Evolutionary conservation across 139 green algal genomes (phyloP).

Genomic region (Zygnema circumcarinatum): DNA sequence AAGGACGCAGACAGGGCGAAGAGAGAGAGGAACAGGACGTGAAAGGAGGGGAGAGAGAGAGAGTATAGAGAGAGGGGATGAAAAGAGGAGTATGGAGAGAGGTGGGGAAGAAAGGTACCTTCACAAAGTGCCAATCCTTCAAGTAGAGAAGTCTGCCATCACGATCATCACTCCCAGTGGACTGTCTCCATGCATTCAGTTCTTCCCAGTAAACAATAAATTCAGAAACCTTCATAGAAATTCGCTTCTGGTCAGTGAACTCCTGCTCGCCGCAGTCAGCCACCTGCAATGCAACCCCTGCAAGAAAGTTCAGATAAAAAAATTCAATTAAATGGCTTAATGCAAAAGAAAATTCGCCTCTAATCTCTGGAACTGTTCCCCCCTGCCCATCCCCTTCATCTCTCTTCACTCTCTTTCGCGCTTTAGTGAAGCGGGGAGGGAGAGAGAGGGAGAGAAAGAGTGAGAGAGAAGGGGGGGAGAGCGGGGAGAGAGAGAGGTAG

Average conservation of each 20-base stretch:
- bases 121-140: slow-evolving; percentile 90
- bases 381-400: no score
- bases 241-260: slow-evolving; percentile 44
- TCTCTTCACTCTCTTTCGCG: neutral
- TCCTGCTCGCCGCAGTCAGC: slow-evolving; percentile 41
- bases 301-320: slow-evolving; percentile 16
- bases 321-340: neutral
- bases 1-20: neutral
- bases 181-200: neutral
- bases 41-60: neutral
- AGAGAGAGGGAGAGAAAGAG: slow-evolving; percentile 4
- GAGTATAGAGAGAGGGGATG: neutral
- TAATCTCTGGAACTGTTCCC: no score
- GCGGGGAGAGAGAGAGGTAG: neutral
- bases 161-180: neutral
- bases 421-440: neutral
- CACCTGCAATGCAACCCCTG: slow-evolving; percentile 36
- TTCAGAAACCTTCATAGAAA: slow-evolving; percentile 42
- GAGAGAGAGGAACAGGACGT: neutral
- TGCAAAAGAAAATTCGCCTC: no score
- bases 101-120: neutral
- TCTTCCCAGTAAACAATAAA: slow-evolving; percentile 55
- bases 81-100: neutral
- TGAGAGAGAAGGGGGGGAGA: neutral
- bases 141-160: slow-evolving; percentile 71